Evolutionary conservation across 805 yeast genomes (phyloP), one percentile per base, ranked within the genome.

Genomic region (Tetrapisispora phaffii): DNA sequence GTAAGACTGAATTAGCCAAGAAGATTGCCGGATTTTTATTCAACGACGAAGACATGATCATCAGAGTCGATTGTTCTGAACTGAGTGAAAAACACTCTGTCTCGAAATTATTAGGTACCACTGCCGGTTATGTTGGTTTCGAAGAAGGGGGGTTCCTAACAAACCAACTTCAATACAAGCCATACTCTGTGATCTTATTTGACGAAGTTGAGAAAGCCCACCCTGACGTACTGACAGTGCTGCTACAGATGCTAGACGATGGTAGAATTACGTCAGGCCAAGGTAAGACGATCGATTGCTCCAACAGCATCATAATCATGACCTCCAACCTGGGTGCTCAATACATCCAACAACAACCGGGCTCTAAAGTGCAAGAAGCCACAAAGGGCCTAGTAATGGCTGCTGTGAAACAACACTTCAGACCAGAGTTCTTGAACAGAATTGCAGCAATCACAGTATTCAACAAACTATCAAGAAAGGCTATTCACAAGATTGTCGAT

Each of bases 131-230:
- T 57, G 84, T 93, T 56, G 98, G 98, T 34, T 94, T 85, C 65
- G 97, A 89, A 63, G 96, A 93, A 65, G 98, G 98, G 64, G 98
- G 98, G 53, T 77, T 90, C 55, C 74, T 93, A 54, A 93, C 98
- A 6, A 95, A 93, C 58, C 95, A 93, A 52, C 73, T 93, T 46
- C 75, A 86, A 49, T 77, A 96, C 59, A 82, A 83, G 50, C 98
- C 98, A 46, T 93, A 93, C 69, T 86, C 97, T 6, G 98, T 93
- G n/a, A 75, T 93, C 34, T 73, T 93, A 50, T 93, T 93, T 60
- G 98, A 93, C 68, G 98, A 93, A 70, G 96, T 93, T 46, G 98
- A 93, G 63, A 93, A 93, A 68, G 98, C 98, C 16, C 96, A 96
- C 7, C 98, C 98, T 1, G 97, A 90, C 63, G 98, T 93, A 2